Base-by-base conservation (phyloP, 1,284 basidiomycete species). In the Veloporphyrellus conicus region DNA sequence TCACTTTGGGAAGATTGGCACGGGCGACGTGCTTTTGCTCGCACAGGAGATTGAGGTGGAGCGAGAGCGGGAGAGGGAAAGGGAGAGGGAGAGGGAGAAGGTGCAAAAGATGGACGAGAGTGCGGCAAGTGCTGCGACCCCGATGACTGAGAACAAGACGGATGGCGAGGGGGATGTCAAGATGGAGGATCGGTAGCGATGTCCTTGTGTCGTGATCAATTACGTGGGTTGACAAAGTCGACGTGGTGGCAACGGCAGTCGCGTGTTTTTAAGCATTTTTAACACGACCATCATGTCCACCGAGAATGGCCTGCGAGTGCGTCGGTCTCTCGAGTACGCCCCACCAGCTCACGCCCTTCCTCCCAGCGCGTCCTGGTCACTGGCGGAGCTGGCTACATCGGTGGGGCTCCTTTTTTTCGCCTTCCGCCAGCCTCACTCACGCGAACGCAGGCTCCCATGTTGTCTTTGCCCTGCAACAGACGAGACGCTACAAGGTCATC, bases 401-500 rank as follows among this genome's bases (percentile, higher is more conserved):
- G 88, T 87, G 45, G 47, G 57, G 33, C 43, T 53, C 43, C 43
- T 41, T 50, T 29, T 33, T 41, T 28, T 11, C 8, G 22, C 48
- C 39, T 33, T 36, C 25, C 18, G 41, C 31, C 27, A 29, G 28
- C 19, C 3, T 20, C n/a, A 27, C 55, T 64, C 40, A 61, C 41
- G 32, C 47, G 46, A 43, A 52, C 23, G 39, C 48, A 85, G 93
- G 92, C 62, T 93, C 92, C 36, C 94, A 98, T 71, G 87, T 96
- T 62, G 84, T 94, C 54, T 87, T 89, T 57, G 77, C 82, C 44
- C 75, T 96, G 28, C 86, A 95, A 58, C 79, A 90, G 61, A 94
- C 93, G 18, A 79, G 89, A 52, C 78, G 83, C 55, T 97, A 90
- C 77, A 90, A 89, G 63, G 91, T 96, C 55, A 80, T 94, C 59